Base-by-base conservation (phyloP, 2,329 filamentous ascomycete genomes). In the Nothomitra cinnamomea region DNA sequence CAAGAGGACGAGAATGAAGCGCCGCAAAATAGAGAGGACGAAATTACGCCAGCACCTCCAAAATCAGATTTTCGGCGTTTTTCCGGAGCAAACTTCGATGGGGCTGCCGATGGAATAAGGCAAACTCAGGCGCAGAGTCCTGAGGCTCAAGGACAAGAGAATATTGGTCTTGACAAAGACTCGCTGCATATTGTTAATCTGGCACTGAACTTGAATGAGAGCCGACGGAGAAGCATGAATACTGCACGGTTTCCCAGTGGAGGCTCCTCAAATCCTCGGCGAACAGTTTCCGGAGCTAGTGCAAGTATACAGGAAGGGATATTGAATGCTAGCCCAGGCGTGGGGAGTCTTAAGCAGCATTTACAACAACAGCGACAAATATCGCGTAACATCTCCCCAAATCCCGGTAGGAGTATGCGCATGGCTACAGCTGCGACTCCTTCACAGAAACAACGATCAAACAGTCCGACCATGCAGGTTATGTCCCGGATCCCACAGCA, bases 151-250 rank as follows among this genome's bases (percentile, higher is more conserved):
- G 24, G 28, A 19, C 45, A 49, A 13, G 17, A 35, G 15, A 57
- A 63, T 17, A 52, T 62, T 48, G 71, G 67, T 4, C 63, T 85
- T 19, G 80, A 87, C 60, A 75, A 84, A 56, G 89, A 95, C 62
- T 84, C 89, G 6, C 79, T 83, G 2, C 86, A 95, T 66, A 94
- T 96, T 58, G 87, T 96, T 42, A 88, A 88, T 62, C 85, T 96
- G 77, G 90, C 90, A 1, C 69, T 96, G 60, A 92, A 83, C 58
- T 69, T 96, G 51, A 94, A 85, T 69, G 87, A 95, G 66, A 86
- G 83, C 62, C 79, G 80, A 58, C 79, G 79, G 40, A 62, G 75
- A 74, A 67, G 85, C 72, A 57, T 79, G 70, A 65, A 77, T 72
- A 66, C 76, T 70, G 66, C 80, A 64, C 65, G 75, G 67, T 59